Evolutionary conservation across 2,329 filamentous ascomycete species (phyloP), one percentile per base, ranked within the genome.

Genomic region (Cladosporium halotolerans): DNA sequence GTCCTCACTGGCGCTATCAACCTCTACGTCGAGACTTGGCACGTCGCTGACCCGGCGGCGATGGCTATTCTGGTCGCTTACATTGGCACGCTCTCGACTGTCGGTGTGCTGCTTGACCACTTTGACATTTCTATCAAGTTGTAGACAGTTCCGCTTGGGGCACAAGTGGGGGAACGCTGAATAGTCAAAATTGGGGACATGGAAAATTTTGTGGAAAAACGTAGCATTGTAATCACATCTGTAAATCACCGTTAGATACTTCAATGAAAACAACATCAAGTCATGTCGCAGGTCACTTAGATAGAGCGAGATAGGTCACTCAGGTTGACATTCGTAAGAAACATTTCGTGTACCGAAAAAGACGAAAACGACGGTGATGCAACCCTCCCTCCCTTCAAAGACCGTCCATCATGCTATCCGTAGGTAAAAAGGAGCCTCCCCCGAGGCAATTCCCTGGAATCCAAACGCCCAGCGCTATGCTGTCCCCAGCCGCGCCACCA

Each of bases 1-100:
- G 71, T 99, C 44, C 71, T 96, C 57, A 99, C 93, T 0, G 93
- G 93, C 0, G 66, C 89, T 13, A 85, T 97, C 51, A 99, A 99
- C 68, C 76, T 99, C 77, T 88, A 84, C 3, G 70, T 97, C 52
- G 84, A 85, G 38, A 99, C 93, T 2, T 72, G 97, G 59, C 80
- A 92, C 66, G 82, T 86, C 58, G 77, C 76, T 4, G 79, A 81
- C 8, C 62, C 79, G 3, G 69, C 74, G 53, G 82, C 90, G 0
- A 88, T 96, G 82, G 83, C 70, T 0, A 82, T 96, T 33, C 69
- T 99, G 58, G 70, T 89, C 18, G 80, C 69, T 4, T 97, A 97
- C 70, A 84, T 85, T 47, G 79, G 74, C 2, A 72, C 78, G 0
- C 57, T 96, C 42, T 86, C 88, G 0, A 80, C 70, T 0, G 67